Percentiles rank a stretch among this genome's conserved stretches.
phyloP scores from a whole-genome alignment of 352 stramenopile species.

The Globisporangium solare region DNA sequence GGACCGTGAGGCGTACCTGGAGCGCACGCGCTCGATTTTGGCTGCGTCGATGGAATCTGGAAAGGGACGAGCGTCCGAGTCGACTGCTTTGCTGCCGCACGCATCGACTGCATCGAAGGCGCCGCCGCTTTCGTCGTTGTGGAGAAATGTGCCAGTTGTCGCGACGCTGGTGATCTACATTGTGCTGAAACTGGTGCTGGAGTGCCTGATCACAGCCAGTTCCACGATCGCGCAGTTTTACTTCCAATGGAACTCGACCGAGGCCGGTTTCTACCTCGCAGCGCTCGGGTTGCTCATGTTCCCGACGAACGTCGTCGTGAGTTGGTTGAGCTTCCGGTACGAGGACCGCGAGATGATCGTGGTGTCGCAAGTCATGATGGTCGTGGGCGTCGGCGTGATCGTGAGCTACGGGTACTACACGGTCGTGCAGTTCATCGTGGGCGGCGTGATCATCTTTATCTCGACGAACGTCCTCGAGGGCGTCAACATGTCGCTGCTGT shows the following conservation, averaged over 20 bases:
- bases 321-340: constrained; percentile 84
- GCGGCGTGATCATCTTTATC: constrained; percentile 89
- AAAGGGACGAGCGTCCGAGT: constrained; percentile 1
- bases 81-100: constrained; percentile 8
- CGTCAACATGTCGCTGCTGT: constrained; percentile 91
- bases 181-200: constrained; percentile 90
- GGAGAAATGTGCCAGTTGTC: constrained; percentile 73
- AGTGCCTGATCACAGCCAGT: constrained; percentile 83
- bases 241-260: constrained; percentile 86
- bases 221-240: constrained; percentile 87
- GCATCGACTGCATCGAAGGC: not conserved
- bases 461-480: constrained; percentile 92
- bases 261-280: constrained; percentile 85
- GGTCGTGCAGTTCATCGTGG: constrained; percentile 80
- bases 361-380: constrained; percentile 80
- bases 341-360: constrained; percentile 92
- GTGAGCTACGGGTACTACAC: constrained; percentile 86
- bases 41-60: constrained; percentile 21
- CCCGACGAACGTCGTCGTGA: constrained; percentile 88
- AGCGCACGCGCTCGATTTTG: constrained; percentile 35
- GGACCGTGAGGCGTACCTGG: constrained; percentile 46
- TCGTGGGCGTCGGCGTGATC: constrained; percentile 85
- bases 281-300: constrained; percentile 90
- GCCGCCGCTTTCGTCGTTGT: constrained; percentile 47
- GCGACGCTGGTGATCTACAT: constrained; percentile 86